Evolutionary conservation across 2,329 filamentous ascomycete species (phyloP), one percentile per base, ranked within the genome.

Genomic region (Stagonosporopsis rhizophila): DNA sequence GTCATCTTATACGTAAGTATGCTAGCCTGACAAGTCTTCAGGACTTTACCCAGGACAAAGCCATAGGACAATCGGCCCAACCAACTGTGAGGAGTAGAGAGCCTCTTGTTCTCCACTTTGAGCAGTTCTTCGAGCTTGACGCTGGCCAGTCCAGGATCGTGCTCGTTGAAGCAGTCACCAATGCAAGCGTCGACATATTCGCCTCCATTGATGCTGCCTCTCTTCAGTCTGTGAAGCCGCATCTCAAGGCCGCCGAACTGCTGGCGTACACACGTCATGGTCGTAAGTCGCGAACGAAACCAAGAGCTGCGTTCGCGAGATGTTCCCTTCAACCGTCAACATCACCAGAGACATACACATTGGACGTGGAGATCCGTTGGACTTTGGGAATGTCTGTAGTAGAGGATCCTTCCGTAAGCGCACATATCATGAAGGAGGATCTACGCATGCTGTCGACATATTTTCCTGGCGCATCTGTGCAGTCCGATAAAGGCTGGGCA

Each of bases 401-500:
- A 28, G 70, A 73, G 45, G 58, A 58, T 7, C 50, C 60, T 60
- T 23, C 58, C 47, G 42, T 50, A 25, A 61, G 62, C 35, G 47
- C 44, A 9, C 44, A 48, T 34, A 14, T 53, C n/a, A 62, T 66
- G 61, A 65, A 63, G 2, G 62, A 60, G 14, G 72, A 75, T 34
- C 38, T 72, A 23, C 60, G 59, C 7, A 51, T 75, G 19, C 62
- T 76, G 1, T 52, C 59, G 14, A 62, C 37, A 8, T 74, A 74
- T 45, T 56, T 72, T 34, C 65, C 60, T 3, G 52, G 58, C 23
- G 42, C 49, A 0, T 50, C 44, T 8, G 34, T 37, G 5, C 48
- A 58, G 20, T 56, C 53, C n/a, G 52, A 62, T 9, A 59, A 65
- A 19, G 69, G 62, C 47, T 83, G 81, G 80, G 75, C 77, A 4